These are phyloP conservation scores for Jacaranda mimosifolia DNA, from an alignment of 257 asterid species.

Conservation along the genomic window DNA sequence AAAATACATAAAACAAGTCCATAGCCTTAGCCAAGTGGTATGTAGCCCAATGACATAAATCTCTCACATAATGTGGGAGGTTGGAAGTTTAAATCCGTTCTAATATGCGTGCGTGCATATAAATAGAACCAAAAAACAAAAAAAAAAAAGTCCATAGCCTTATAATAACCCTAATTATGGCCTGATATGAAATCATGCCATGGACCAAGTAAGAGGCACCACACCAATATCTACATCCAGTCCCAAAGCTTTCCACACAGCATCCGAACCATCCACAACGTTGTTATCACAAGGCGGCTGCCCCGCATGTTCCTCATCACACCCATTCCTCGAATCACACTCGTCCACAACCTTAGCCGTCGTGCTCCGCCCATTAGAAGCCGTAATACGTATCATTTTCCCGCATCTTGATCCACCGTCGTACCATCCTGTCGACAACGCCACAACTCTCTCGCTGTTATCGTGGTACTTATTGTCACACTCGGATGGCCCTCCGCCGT, in stretches of 20 bases:
- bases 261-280: slow-evolving; percentile 45
- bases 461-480: slow-evolving; percentile 47
- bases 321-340: slow-evolving; percentile 57
- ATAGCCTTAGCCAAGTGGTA: too few species aligned
- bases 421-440: slow-evolving; percentile 62
- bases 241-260: slow-evolving; percentile 50
- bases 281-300: slow-evolving; percentile 48
- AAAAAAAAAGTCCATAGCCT: too few species aligned
- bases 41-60: too few species aligned
- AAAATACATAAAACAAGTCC: too few species aligned
- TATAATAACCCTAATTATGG: too few species aligned
- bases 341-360: slow-evolving; percentile 68
- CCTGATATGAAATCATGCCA: neutral
- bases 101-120: too few species aligned
- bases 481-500: slow-evolving; percentile 41
- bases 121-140: too few species aligned
- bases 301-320: slow-evolving; percentile 51
- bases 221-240: slow-evolving; percentile 33
- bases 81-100: too few species aligned
- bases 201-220: slow-evolving; percentile 41
- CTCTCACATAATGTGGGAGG: too few species aligned
- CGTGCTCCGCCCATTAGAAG: slow-evolving; percentile 51
- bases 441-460: slow-evolving; percentile 48
- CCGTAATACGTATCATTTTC: slow-evolving; percentile 40
- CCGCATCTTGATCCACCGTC: slow-evolving; percentile 43